Conservation (phyloP, 495 filamentous ascomycete genomes). For the Penicillium flavigenum region DNA sequence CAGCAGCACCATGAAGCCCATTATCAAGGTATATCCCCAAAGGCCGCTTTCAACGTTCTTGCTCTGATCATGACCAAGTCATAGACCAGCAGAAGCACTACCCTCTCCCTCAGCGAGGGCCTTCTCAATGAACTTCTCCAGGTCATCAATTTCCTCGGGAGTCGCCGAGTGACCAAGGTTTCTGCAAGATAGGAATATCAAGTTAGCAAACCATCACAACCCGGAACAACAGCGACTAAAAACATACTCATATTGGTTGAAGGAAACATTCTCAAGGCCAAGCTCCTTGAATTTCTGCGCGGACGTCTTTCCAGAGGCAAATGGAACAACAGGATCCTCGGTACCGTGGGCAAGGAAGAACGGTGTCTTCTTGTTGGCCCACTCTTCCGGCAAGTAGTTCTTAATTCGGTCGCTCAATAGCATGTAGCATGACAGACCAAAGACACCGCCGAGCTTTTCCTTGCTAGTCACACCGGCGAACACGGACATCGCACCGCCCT, state of each 20-base stretch:
- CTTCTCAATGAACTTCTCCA: slow-evolving; percentile 72
- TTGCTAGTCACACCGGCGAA: slow-evolving; percentile 69
- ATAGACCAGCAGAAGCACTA: slow-evolving; percentile 50
- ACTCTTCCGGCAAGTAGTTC: slow-evolving; percentile 60
- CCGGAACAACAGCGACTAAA: not conserved
- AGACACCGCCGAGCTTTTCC: slow-evolving; percentile 80
- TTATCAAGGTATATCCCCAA: slow-evolving; percentile 24
- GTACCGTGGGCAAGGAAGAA: slow-evolving; percentile 88
- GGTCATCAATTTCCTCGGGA: slow-evolving; percentile 74
- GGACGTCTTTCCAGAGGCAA: slow-evolving; percentile 65
- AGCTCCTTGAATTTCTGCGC: slow-evolving; percentile 59
- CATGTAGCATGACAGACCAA: slow-evolving; percentile 82
- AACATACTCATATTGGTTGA: slow-evolving; percentile 73
- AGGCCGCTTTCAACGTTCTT: not conserved
- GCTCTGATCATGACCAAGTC: slow-evolving; percentile 35
- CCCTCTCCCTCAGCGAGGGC: slow-evolving; percentile 60
- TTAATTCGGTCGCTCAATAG: slow-evolving; percentile 70
- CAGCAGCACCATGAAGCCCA: slow-evolving; percentile 52
- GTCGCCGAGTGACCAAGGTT: slow-evolving; percentile 74
- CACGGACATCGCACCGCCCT: slow-evolving; percentile 60
- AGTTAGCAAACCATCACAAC: slow-evolving; percentile 19
- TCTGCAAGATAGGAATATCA: slow-evolving; percentile 35
- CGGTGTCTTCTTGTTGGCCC: slow-evolving; percentile 73
- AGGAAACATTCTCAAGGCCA: slow-evolving; percentile 66
- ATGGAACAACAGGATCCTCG: slow-evolving; percentile 67